Base-by-base conservation (phyloP, 495 filamentous ascomycete genomes). In the Rostrohypoxylon terebratum region DNA sequence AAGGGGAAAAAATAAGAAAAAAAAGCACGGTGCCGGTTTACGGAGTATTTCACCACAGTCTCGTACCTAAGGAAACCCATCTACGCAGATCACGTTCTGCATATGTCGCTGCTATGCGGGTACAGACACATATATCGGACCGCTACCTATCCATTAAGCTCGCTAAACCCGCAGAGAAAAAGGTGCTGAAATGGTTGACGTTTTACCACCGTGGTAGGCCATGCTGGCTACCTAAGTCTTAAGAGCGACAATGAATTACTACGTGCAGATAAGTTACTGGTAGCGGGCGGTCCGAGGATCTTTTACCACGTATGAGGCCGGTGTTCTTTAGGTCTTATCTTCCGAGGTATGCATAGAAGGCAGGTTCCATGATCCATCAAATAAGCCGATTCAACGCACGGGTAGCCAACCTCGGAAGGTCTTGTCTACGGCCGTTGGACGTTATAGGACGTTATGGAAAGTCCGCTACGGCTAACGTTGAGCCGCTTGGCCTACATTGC, bases 21-120 rank as follows among this genome's bases (percentile, higher is more conserved):
- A 53, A 4, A 28, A 16, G 38, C n/a, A 28, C 66, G 44, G 60
- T 66, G 53, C 48, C 20, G 44, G 20, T 53, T 69, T 62, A 69
- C 61, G 66, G 71, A 74, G 66, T 59, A 63, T 63, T 74, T 28
- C 23, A 55, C 23, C 44, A 51, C 66, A 20, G 62, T 66, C 67
- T 66, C 71, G 71, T 67, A 55, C 42, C 40, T n/a, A 44, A 44
- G 33, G 48, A 62, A 50, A 36, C 63, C 62, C 59, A 66, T 67
- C 28, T 18, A 48, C 71, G 66, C 66, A 69, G 62, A 74, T 70
- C 71, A 67, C 63, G 21, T 55, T 58, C 44, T 64, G 44, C 64
- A 63, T 59, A 55, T 11, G 5, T n/a, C 59, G 28, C 23, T 55
- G 31, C 59, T 68, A 18, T 54, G 59, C 69, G 59, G 53, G 42